These are phyloP conservation scores for Xerocomellus chrysenteron DNA, from an alignment of 768 basidiomycete species.

Conservation along the genomic window DNA sequence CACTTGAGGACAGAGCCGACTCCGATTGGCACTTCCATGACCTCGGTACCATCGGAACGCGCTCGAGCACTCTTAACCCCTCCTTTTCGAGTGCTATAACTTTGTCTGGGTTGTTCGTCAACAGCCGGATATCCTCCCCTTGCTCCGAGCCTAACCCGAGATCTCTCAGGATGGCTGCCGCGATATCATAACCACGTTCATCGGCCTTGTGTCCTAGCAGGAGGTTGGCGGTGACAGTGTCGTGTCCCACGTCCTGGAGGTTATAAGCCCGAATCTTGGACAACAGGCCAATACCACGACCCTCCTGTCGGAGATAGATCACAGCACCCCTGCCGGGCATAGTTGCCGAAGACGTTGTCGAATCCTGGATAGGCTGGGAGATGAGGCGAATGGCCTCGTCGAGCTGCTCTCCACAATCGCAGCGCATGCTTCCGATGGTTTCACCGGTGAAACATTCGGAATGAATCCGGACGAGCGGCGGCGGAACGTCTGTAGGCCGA, in stretches of 20 bases:
- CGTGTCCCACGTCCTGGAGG: slow-evolving; percentile 94
- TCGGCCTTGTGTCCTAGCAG: slow-evolving; percentile 94
- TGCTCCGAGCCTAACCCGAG: slow-evolving; percentile 65
- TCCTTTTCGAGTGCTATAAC: slow-evolving; percentile 83
- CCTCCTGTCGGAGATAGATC: slow-evolving; percentile 95
- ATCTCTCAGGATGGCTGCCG: slow-evolving; percentile 86
- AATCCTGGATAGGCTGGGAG: slow-evolving; percentile 61
- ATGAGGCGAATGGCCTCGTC: slow-evolving; percentile 96
- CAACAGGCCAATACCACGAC: slow-evolving; percentile 92
- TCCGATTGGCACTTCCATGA: slow-evolving; percentile 59
- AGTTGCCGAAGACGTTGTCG: slow-evolving; percentile 34
- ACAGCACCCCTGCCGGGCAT: slow-evolving; percentile 90
- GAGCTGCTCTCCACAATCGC: slow-evolving; percentile 97
- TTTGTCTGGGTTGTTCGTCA: slow-evolving; percentile 99
- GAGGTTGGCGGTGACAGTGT: slow-evolving; percentile 97
- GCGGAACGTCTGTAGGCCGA: slow-evolving; percentile 42
- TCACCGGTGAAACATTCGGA: slow-evolving; percentile 99
- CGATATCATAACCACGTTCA: slow-evolving; percentile 90
- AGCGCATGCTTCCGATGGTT: slow-evolving; percentile 96
- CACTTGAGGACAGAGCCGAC: not conserved
- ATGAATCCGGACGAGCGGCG: slow-evolving; percentile 91
- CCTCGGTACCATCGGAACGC: slow-evolving; percentile 92
- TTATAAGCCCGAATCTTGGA: slow-evolving; percentile 98
- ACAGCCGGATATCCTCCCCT: slow-evolving; percentile 63
- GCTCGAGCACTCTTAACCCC: slow-evolving; percentile 74